Evolutionary conservation across 2,329 filamentous ascomycete species (phyloP), one percentile per base, ranked within the genome.

Genomic region (Ceratocystis alfenasii): DNA sequence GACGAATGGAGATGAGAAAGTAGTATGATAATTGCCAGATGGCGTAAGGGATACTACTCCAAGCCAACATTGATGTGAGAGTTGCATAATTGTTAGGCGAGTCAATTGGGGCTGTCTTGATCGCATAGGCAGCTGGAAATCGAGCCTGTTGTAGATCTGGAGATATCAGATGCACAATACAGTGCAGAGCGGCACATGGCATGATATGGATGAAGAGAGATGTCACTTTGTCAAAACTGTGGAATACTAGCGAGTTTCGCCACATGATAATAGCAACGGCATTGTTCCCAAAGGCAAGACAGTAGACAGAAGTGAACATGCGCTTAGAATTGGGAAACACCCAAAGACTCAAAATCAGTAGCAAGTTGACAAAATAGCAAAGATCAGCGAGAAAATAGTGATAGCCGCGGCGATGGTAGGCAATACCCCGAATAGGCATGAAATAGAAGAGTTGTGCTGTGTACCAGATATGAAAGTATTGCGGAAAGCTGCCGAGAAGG

Each of bases 181-280:
- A 95, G 75, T 99, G 94, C 12, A 99, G 82, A 1, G 92, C 90
- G 5, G 89, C 93, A 70, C 92, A 96, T 0, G 94, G 94, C 93
- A 99, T 99, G 72, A 99, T 95, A 75, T 99, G 94, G 71, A 99
- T 96, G 78, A 99, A 99, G n/a, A 99, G 81, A 74, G 90, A 94
- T 12, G 92, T 95, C 68, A 97, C 91, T 76, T 99, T 99, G 80
- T 99, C 94, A 76, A 99, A 86, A 73, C 90, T 95, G 79, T 99
- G 94, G 75, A 99, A 99, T 60, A 99, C 94, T 73, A 99, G 83
- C 41, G 92, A 96, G 75, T 99, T 99, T 69, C 94, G 86, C 94
- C 94, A 99, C 92, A 99, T 94, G 73, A 94, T 91, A 74, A 99
- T 97, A 12, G 94, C 94, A 60, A 96, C 86, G 22, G 94, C 94